Conservation (phyloP, 768 basidiomycete species). For the Scleroderma citrinum region DNA sequence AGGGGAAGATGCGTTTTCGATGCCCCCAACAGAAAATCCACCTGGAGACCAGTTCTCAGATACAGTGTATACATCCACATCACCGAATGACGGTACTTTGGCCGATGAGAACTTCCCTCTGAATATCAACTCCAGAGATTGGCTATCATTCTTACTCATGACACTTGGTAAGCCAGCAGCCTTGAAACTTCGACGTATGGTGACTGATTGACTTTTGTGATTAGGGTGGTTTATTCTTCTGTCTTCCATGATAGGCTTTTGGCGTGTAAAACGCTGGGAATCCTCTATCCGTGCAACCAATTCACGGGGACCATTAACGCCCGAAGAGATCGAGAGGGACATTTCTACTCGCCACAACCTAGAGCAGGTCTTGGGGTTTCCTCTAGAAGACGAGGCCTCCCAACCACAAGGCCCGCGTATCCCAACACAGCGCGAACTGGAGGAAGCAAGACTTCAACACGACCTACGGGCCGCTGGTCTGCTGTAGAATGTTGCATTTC, state of each 20-base stretch:
- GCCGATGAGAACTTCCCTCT: conserved; percentile 15
- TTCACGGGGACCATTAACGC: conserved; percentile 13
- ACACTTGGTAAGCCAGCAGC: conserved; percentile 52
- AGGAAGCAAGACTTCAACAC: conserved; percentile 42
- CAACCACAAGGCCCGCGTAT: conserved; percentile 10
- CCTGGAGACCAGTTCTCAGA: conserved; percentile 12
- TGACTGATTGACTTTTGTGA: neutral
- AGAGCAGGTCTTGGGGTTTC: conserved; percentile 46
- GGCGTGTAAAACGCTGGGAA: conserved; percentile 85
- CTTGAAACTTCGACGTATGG: neutral
- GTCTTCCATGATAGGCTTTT: conserved; percentile 75
- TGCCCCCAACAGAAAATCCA: conserved; percentile 12
- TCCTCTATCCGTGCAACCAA: conserved; percentile 49
- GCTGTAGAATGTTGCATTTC: conserved; percentile 25
- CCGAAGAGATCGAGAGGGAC: conserved; percentile 49
- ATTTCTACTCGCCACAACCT: conserved; percentile 45
- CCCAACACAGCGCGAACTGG: conserved; percentile 26
- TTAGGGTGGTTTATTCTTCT: conserved; percentile 89
- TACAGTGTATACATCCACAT: conserved; percentile 19
- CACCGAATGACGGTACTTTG: conserved; percentile 19
- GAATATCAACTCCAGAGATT: conserved; percentile 61
- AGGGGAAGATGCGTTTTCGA: conserved; percentile 25
- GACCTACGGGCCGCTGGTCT: conserved; percentile 53
- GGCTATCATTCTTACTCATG: conserved; percentile 91
- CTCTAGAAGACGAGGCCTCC: conserved; percentile 24